These are phyloP conservation scores for Stereum hirsutum DNA, from an alignment of 1,284 basidiomycete species.

Conservation along the genomic window DNA sequence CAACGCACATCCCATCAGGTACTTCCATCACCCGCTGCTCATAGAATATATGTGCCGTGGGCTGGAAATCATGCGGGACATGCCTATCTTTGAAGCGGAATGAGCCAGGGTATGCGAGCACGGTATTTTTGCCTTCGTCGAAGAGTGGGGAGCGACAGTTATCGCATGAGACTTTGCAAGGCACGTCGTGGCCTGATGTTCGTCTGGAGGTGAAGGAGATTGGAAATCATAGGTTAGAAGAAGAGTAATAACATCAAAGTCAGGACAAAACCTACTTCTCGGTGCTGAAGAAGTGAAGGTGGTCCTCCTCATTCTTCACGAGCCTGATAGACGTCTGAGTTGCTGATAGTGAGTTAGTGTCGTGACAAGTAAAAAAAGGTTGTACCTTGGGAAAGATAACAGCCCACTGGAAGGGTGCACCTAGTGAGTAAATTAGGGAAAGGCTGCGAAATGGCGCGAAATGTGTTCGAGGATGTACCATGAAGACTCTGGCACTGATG, in stretches of 20 bases:
- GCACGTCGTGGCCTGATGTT: slow-evolving; percentile 18
- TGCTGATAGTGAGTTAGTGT: not conserved
- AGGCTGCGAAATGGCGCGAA: not conserved
- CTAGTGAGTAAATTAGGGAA: not conserved
- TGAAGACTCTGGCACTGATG: slow-evolving; percentile 22
- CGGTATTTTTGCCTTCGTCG: slow-evolving; percentile 24
- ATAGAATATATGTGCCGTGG: slow-evolving; percentile 24
- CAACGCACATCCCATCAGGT: slow-evolving; percentile 16
- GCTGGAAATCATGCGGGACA: slow-evolving; percentile 21
- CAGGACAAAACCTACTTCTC: slow-evolving; percentile 8
- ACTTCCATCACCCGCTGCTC: slow-evolving; percentile 22
- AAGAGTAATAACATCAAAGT: not conserved
- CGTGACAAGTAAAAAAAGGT: no score
- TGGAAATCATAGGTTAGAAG: not conserved
- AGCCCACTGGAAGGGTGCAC: slow-evolving; percentile 27
- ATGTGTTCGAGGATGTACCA: not conserved
- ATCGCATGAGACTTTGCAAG: slow-evolving; percentile 26
- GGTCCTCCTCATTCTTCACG: slow-evolving; percentile 18
- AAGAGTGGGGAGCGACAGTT: slow-evolving; percentile 24
- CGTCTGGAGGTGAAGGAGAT: slow-evolving; percentile 2
- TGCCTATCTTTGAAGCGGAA: slow-evolving; percentile 21
- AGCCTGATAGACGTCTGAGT: slow-evolving; percentile 22
- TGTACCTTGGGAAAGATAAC: slow-evolving; percentile 23
- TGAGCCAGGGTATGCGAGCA: slow-evolving; percentile 22
- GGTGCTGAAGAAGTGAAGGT: slow-evolving; percentile 25